phyloP scores from a whole-genome alignment of 306 rosid species.

The Erythrophleum fordii region DNA sequence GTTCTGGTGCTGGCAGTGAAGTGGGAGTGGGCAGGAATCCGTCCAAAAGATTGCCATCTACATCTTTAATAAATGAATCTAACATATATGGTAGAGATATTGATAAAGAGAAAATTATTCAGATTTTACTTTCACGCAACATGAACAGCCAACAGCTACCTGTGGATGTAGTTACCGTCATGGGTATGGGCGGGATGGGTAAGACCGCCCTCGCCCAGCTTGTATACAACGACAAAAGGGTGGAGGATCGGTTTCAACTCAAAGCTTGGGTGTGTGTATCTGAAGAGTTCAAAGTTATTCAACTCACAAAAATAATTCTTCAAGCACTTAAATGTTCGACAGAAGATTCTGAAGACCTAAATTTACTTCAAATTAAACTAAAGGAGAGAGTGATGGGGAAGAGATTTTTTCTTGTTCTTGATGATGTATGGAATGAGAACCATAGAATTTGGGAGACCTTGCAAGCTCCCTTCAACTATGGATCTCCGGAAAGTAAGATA shows the following conservation, averaged over 20 bases:
- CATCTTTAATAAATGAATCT: neutral
- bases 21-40: neutral
- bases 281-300: neutral
- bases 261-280: neutral
- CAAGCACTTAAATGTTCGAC: neutral
- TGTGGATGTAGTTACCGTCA: neutral
- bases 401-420: neutral
- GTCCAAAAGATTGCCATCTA: neutral
- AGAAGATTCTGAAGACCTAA: neutral
- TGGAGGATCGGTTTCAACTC: neutral
- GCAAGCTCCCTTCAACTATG: too few relatives aligned
- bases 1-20: too few relatives aligned
- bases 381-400: neutral
- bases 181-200: neutral
- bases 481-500: too few relatives aligned
- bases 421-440: neutral
- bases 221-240: neutral
- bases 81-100: neutral
- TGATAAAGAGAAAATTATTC: neutral
- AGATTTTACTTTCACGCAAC: neutral
- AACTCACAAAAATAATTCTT: neutral
- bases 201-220: neutral
- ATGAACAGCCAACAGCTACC: neutral
- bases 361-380: neutral
- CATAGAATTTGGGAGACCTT: neutral